Conservation (phyloP, 805 yeast genomes). For the Lachancea quebecensis region DNA sequence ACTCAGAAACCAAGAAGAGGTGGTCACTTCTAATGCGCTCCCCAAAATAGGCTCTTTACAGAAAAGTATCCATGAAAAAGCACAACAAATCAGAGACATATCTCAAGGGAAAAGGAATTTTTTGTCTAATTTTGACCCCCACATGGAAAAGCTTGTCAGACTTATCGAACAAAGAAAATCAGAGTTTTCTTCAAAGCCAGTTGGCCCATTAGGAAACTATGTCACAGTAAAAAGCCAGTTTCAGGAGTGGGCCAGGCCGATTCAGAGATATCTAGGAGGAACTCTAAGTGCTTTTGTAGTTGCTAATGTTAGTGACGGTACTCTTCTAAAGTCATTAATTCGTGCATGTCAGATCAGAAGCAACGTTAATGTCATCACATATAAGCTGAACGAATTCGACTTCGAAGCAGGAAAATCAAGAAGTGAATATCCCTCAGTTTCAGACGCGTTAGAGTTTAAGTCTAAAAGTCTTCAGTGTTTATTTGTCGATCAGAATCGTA, state of each 20-base stretch:
- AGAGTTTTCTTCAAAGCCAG: slow-evolving; percentile 45
- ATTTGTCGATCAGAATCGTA: slow-evolving; percentile 53
- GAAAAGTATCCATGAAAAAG: slow-evolving; percentile 11
- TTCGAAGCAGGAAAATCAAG: slow-evolving; percentile 42
- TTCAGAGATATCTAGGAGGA: slow-evolving; percentile 49
- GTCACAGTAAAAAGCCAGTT: slow-evolving; percentile 50
- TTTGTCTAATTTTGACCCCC: slow-evolving; percentile 45
- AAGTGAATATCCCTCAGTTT: slow-evolving; percentile 38
- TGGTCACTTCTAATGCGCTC: slow-evolving; percentile 9
- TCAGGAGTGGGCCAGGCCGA: slow-evolving; percentile 48
- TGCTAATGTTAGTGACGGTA: slow-evolving; percentile 52
- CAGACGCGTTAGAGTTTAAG: slow-evolving; percentile 54
- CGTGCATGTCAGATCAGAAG: slow-evolving; percentile 28
- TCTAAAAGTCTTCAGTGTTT: slow-evolving; percentile 51
- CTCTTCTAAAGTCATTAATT: slow-evolving; percentile 33
- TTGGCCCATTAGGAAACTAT: slow-evolving; percentile 74
- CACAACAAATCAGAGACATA: slow-evolving; percentile 17
- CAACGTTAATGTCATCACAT: slow-evolving; percentile 44
- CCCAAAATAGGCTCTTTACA: slow-evolving; percentile 11
- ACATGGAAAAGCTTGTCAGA: slow-evolving; percentile 36
- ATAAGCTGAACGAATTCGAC: slow-evolving; percentile 36
- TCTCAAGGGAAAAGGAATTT: slow-evolving; percentile 23
- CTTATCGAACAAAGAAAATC: slow-evolving; percentile 34
- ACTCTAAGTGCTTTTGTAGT: slow-evolving; percentile 63
- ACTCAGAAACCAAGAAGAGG: slow-evolving; percentile 14